Evolutionary conservation across 192 early-diverging fungal species (phyloP), one percentile per base, ranked within the genome.

Genomic region (Helicostylum pulchrum): DNA sequence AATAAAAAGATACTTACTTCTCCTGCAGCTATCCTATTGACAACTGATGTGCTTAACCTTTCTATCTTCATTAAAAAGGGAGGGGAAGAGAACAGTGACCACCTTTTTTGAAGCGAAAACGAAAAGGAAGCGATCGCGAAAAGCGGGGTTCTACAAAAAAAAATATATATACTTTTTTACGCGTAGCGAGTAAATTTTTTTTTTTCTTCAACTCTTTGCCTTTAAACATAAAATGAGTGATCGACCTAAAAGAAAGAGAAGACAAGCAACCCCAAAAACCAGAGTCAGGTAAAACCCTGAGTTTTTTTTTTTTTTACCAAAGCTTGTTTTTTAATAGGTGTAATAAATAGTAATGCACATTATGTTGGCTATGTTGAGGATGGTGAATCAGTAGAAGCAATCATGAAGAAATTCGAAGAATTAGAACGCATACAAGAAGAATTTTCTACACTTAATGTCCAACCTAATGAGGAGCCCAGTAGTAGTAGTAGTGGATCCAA

Each of bases 371-470:
- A 98, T 75, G 92, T 96, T 4, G 94, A 96, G 65, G 96, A 98
- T 71, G 89, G 87, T 51, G 96, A 98, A 85, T 94, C 94, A 0
- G 88, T 98, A 12, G 96, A 93, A 45, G 89, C 90, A 5, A 98
- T 98, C 64, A 98, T 98, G 96, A 92, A 93, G 70, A 98, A 98
- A 78, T 98, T 98, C 75, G 90, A 95, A 70, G 94, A 96, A 73
- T 84, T 98, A 17, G 96, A 96, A 59, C 79, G 87, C 3, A 92
- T 95, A 74, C 85, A 94, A 66, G 78, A 84, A 67, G 93, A 97
- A 74, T 83, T 93, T 44, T 44, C 36, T 30, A 61, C 45, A 14
- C 50, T 20, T 36, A 20, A 54, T 12, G 42, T 42, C 8, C 34
- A 42, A 39, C 20, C 3, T 4, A 48, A 17, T 47, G 20, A 10